These are phyloP conservation scores for Pseudotsuga menziesii DNA, from an alignment of 75 land plant genomes.

Conservation along the genomic window DNA sequence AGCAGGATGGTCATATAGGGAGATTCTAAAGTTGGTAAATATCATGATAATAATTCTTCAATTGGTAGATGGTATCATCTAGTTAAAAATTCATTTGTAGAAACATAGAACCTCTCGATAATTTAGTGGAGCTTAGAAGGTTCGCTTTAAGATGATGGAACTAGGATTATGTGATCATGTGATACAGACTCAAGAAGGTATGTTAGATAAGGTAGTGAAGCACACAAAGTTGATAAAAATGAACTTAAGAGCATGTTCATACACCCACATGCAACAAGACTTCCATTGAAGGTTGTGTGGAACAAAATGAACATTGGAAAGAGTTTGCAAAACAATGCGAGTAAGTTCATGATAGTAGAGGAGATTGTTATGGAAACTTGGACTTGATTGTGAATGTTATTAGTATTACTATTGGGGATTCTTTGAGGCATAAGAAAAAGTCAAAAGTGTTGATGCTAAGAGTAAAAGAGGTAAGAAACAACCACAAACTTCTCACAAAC, in stretches of 20 bases:
- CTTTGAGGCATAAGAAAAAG: slow-evolving; percentile 6
- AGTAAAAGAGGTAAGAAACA: not conserved
- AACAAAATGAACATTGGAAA: not conserved
- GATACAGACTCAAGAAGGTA: not conserved
- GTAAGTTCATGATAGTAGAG: not conserved
- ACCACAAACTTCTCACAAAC: not conserved
- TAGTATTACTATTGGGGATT: slow-evolving; percentile 8
- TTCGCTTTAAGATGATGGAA: not conserved
- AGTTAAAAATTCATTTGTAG: not conserved
- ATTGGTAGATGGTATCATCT: not conserved
- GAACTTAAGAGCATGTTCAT: not conserved
- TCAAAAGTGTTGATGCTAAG: not conserved
- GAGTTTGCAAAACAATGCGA: not conserved
- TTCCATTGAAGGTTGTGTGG: not conserved
- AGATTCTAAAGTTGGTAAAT: not conserved
- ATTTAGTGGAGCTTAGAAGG: slow-evolving; percentile 1
- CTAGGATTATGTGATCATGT: not conserved
- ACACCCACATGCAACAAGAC: not conserved
- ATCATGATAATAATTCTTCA: not conserved
- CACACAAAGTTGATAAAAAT: not conserved
- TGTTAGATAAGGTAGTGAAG: not conserved
- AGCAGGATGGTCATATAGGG: too few species aligned
- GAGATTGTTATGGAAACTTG: slow-evolving; percentile 5
- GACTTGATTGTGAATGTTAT: slow-evolving; percentile 25
- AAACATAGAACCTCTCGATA: not conserved